Evolutionary conservation across 306 rosid species (phyloP).

Genomic region (Malus sieversii): DNA sequence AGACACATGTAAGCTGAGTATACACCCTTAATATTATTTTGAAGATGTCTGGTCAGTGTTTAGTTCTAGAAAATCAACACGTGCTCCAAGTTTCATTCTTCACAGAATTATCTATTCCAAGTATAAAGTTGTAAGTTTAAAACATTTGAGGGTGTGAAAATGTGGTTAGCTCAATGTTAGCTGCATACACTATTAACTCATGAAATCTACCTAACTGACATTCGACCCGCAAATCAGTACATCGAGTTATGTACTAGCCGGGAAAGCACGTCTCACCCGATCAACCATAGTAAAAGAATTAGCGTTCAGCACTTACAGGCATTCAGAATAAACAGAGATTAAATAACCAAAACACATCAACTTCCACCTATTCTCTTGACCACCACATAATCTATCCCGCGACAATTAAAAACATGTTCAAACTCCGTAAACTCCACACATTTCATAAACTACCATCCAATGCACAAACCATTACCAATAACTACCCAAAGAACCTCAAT

Average conservation of each 20-base stretch:
- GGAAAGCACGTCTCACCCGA: background rate
- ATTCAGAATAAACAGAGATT: background rate
- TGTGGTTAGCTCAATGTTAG: background rate
- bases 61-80: background rate
- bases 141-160: background rate
- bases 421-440: background rate
- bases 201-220: background rate
- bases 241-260: background rate
- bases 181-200: background rate
- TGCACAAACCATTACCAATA: background rate
- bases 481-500: background rate
- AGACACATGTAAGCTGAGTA: background rate
- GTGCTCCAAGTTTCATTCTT: background rate
- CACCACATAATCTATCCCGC: background rate
- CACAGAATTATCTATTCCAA: background rate
- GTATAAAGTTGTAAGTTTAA: background rate
- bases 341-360: background rate
- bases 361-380: background rate
- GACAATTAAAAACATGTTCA: background rate
- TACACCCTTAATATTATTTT: background rate
- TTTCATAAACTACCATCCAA: background rate
- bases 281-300: background rate
- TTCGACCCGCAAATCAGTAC: background rate
- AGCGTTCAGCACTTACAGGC: background rate
- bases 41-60: background rate